phyloP scores from a whole-genome alignment of 495 filamentous ascomycete genomes.

The Lasiosphaeria hispida region DNA sequence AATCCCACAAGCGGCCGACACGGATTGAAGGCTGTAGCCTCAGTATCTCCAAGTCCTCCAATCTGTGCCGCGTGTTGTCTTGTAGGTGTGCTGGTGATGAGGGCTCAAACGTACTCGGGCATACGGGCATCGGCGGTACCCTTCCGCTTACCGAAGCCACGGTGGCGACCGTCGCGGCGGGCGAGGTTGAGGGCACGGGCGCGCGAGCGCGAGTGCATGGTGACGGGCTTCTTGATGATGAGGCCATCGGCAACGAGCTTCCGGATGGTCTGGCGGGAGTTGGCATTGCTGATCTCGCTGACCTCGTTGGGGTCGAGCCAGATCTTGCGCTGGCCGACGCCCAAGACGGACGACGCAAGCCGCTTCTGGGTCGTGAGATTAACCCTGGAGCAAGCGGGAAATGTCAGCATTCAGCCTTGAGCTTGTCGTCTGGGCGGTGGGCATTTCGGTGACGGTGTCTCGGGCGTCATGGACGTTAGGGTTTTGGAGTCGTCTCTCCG shows the following conservation, averaged over 20 bases:
- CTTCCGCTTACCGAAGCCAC: conserved; percentile 99
- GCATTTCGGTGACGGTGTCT: conserved; percentile 3
- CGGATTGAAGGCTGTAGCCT: background rate
- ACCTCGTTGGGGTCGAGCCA: conserved; percentile 99
- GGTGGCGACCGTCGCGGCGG: conserved; percentile 89
- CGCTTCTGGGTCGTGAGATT: conserved; percentile 99
- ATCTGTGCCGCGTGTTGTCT: background rate
- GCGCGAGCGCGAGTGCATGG: conserved; percentile 97
- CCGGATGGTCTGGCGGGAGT: conserved; percentile 99
- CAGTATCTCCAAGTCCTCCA: background rate
- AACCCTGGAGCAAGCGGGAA: conserved; percentile 63
- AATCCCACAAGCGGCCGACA: background rate
- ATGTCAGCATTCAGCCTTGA: conserved; percentile 35
- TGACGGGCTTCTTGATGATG: conserved; percentile 99
- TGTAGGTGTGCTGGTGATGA: background rate
- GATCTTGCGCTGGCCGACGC: conserved; percentile 99
- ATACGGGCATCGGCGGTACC: conserved; percentile 99
- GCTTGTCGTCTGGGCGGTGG: background rate
- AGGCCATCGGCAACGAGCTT: conserved; percentile 99
- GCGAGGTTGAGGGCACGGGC: conserved; percentile 88
- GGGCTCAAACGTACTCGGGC: conserved; percentile 72
- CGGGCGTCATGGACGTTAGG: conserved; percentile 9
- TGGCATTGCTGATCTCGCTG: conserved; percentile 99
- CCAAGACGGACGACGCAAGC: conserved; percentile 95
- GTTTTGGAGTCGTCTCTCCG: conserved; percentile 2